Percentiles rank a stretch among this genome's conserved stretches.
Conservation (phyloP, 108 stramenopile genomes). For the Cyclotella kingstonii region DNA sequence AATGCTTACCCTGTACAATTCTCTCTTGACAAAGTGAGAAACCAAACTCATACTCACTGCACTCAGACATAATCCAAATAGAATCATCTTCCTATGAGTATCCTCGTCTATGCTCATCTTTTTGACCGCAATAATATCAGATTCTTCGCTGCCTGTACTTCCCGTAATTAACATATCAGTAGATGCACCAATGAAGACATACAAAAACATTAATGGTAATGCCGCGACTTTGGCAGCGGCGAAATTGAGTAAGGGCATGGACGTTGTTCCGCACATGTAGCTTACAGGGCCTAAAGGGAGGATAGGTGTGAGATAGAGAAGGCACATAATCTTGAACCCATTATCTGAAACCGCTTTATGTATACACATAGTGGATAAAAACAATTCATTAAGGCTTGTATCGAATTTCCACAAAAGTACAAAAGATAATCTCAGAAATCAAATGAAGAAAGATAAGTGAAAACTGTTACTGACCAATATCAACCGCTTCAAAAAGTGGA, state of each 20-base stretch:
- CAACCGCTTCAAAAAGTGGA: conserved; percentile 87
- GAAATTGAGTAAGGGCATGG: conserved; percentile 65
- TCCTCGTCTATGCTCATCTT: conserved; percentile 56
- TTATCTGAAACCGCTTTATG: conserved; percentile 63
- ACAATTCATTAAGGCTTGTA: no score
- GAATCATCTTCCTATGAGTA: conserved; percentile 60
- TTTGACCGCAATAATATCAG: conserved; percentile 6
- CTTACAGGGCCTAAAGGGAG: conserved; percentile 75
- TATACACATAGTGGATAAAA: no score
- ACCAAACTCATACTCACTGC: conserved; percentile 71
- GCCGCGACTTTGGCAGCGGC: conserved; percentile 75
- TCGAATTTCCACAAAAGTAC: no score
- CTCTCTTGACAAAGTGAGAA: conserved; percentile 62
- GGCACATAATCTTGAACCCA: conserved; percentile 80
- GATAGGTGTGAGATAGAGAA: conserved; percentile 79
- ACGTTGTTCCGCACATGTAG: conserved; percentile 82
- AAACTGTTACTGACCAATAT: conserved; percentile 52
- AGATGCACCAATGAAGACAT: conserved; percentile 78
- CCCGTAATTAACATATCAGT: conserved; percentile 54
- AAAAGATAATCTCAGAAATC: neutral
- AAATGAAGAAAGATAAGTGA: conserved; percentile 2
- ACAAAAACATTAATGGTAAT: conserved; percentile 70
- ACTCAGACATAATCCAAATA: conserved; percentile 63
- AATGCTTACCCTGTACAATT: conserved; percentile 74
- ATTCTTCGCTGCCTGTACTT: conserved; percentile 1